phyloP scores from a whole-genome alignment of 345 rosid species.

The Erysimum cheiranthoides region DNA sequence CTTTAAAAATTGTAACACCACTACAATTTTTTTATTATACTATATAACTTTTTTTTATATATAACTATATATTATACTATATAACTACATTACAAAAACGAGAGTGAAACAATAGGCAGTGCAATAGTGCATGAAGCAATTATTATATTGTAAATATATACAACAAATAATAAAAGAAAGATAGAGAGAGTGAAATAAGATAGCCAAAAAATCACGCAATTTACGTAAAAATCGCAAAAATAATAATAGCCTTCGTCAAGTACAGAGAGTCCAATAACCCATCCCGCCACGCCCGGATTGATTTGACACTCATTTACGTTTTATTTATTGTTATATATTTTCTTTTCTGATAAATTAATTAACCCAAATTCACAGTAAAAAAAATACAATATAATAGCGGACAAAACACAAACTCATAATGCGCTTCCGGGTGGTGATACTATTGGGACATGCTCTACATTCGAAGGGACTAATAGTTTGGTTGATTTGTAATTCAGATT shows the following conservation, averaged over 20 bases:
- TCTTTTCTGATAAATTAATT: not conserved
- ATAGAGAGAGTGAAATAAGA: conserved; percentile 26
- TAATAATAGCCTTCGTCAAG: conserved; percentile 41
- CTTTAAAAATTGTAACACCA: not conserved
- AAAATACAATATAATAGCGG: not conserved
- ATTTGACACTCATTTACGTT: conserved; percentile 43
- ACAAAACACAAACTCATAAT: not conserved
- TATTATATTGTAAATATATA: not conserved
- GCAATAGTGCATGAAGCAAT: not conserved
- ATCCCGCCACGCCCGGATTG: conserved; percentile 50
- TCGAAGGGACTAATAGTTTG: no score
- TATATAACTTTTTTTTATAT: no score
- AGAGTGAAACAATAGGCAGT: conserved; percentile 9
- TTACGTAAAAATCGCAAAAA: conserved; percentile 37
- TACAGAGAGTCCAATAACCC: conserved; percentile 40
- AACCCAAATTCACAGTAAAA: not conserved
- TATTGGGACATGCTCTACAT: no score
- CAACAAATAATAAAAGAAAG: not conserved
- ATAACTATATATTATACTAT: not conserved
- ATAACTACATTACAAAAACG: not conserved
- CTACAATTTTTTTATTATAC: not conserved
- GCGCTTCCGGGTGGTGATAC: no score
- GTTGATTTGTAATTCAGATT: no score
- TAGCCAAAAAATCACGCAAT: conserved; percentile 43
- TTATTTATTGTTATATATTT: not conserved